Percentiles rank a stretch among this genome's conserved stretches.
phyloP scores from a whole-genome alignment of 139 green algal species.

The Edaphochlamys debaryana region DNA sequence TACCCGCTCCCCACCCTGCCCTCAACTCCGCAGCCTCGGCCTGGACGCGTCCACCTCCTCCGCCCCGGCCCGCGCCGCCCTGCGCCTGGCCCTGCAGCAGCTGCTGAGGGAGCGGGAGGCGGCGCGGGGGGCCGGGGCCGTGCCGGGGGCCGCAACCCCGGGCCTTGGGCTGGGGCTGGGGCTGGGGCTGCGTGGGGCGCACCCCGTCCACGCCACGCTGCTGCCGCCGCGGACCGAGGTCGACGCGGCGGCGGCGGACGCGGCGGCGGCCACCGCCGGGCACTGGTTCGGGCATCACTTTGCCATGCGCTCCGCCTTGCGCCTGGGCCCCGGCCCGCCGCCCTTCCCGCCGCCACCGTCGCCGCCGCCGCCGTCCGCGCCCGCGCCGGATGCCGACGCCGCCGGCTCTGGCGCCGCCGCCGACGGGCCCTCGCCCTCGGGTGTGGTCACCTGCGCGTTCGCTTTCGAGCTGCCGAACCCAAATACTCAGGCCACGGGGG shows the following conservation, averaged over 20 bases:
- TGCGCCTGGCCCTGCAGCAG: constrained; percentile 3
- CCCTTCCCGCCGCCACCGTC: not conserved
- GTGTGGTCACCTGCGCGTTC: constrained; percentile 25
- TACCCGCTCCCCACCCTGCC: too few species aligned
- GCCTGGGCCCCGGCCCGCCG: not conserved
- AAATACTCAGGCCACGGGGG: not conserved
- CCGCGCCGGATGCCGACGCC: not conserved
- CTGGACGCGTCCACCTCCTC: not conserved
- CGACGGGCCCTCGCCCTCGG: too few species aligned
- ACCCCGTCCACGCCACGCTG: too few species aligned
- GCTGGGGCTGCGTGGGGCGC: too few species aligned
- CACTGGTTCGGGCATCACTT: constrained; percentile 17
- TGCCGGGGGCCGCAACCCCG: too few species aligned
- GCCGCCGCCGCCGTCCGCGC: not conserved
- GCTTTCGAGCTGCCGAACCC: not conserved
- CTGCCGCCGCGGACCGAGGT: too few species aligned
- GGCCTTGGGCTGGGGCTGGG: too few species aligned
- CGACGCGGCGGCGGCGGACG: not conserved
- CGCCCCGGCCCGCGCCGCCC: not conserved
- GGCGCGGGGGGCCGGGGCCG: too few species aligned
- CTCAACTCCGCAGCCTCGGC: not conserved
- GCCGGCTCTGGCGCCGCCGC: not conserved
- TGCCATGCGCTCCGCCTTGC: not conserved
- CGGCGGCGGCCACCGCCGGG: not conserved
- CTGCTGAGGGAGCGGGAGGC: not conserved